Evolutionary conservation across 495 filamentous ascomycete species (phyloP), one percentile per base, ranked within the genome.

Genomic region (Xylaria castorea): DNA sequence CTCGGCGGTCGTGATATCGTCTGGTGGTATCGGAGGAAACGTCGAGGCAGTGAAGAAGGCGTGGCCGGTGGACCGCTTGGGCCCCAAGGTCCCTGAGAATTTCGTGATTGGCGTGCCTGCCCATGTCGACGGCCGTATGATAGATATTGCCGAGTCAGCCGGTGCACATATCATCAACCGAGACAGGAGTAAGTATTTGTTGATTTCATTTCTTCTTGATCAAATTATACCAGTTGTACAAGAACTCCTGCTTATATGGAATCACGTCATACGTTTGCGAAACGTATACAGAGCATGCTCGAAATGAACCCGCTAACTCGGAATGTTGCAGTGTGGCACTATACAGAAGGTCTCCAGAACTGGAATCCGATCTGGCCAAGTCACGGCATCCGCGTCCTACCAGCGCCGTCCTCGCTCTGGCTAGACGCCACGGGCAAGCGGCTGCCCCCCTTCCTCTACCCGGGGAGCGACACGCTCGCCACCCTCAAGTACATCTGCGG

Each of bases 81-180:
- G 86, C 0, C 83, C 84, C 8, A 82, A 77, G 36, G 77, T 85
- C 5, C 85, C 86, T 1, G 70, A 83, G 50, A 80, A 81, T 44
- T 86, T 88, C 66, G 86, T 88, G 42, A 73, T 86, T 22, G 86
- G 86, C 18, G 85, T 88, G 44, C 86, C 86, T 0, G 83, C 83
- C 12, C 84, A 88, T 58, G 86, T 88, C 16, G 86, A 87, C 68
- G 86, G 86, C 14, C 80, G 86, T 57, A 86, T 86, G 84, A 81
- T 88, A 27, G 85, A 79, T 58, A 87, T 87, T 20, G 74, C 86
- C 16, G 81, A 86, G 73, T 34, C 65, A 0, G 81, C 79, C 1
- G 86, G 86, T 12, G 86, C 84, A 3, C 75, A 81, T 53, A 67
- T 87, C 66, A 77, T 88, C 80, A 88, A 88, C 74, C 78, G 81